Evolutionary conservation across 2,329 filamentous ascomycete genomes (phyloP), one percentile per base, ranked within the genome.

Genomic region (Cercospora janseana): DNA sequence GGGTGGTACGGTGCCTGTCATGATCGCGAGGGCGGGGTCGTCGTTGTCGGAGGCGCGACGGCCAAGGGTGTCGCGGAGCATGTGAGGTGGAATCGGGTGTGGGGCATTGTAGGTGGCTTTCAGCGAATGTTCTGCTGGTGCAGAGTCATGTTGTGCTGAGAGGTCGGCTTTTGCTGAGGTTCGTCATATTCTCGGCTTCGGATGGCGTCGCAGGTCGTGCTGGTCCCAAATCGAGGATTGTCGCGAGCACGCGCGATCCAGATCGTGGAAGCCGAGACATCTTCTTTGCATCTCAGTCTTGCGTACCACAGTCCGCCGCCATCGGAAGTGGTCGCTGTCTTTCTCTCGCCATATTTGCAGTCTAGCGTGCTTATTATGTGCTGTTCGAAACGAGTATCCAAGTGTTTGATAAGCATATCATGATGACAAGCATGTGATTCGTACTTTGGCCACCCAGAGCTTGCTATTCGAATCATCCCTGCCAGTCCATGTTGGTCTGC

Each of bases 41-140:
- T 51, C 31, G 23, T 29, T 49, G 26, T 43, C 24, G 23, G 46
- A 53, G 10, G 43, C 51, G 42, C 50, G 43, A 40, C 54, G 51
- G 32, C 54, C 54, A 23, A 61, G 61, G 18, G 60, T 51, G 48
- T 65, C 63, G 48, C 62, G 63, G 46, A 66, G 58, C 63, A 66
- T 65, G 32, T 18, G 51, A 13, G 16, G 20, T 21, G 13, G 8
- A 31, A 10, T 16, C n/a, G 13, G 41, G n/a, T n/a, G n/a, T n/a
- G n/a, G n/a, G 20, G 10, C 8, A 3, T 15, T 31, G 21, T 45
- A 9, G 12, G 42, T 34, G 28, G 20, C 28, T 29, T 44, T 18
- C 29, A 23, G 27, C 13, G 29, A 12, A 15, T 34, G 8, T 16
- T 1, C 35, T 6, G 26, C 35, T 40, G 35, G 21, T 26, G 4